These are phyloP conservation scores for Fraxinus albicans DNA, from an alignment of 305 asterid species.

Conservation along the genomic window DNA sequence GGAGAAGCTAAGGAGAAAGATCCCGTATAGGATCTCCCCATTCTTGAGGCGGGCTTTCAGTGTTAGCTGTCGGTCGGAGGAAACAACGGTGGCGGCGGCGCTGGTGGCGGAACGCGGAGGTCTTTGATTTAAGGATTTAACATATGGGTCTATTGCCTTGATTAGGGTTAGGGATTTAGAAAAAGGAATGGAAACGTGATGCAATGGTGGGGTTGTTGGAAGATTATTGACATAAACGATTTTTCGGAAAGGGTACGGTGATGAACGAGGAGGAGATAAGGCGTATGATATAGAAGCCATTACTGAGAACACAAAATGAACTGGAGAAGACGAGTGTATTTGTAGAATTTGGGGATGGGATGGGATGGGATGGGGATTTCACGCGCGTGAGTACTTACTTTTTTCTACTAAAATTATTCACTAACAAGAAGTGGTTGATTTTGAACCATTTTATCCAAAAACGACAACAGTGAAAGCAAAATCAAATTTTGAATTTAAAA, in stretches of 20 bases:
- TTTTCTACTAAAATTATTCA: too few species aligned
- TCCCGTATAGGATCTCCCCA: slow-evolving; percentile 57
- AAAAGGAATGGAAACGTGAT: not conserved
- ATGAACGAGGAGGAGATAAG: not conserved
- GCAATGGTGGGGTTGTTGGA: slow-evolving; percentile 4
- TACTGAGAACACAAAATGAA: not conserved
- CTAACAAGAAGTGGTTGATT: too few species aligned
- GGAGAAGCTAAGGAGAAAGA: slow-evolving; percentile 63
- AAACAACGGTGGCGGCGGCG: slow-evolving; percentile 6
- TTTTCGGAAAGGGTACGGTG: not conserved
- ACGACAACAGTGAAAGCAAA: not conserved
- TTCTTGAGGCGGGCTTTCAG: slow-evolving; percentile 65
- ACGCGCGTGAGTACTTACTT: not conserved
- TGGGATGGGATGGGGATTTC: not conserved
- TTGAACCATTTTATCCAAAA: not conserved
- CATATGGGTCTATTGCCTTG: slow-evolving; percentile 23
- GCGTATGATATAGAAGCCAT: not conserved
- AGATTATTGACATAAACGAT: not conserved
- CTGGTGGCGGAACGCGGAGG: slow-evolving; percentile 25
- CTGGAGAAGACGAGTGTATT: not conserved
- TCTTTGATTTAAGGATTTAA: slow-evolving; percentile 14
- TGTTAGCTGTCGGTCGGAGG: slow-evolving; percentile 28
- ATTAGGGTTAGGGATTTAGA: slow-evolving; percentile 23
- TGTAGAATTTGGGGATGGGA: not conserved
- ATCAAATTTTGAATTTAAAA: not conserved